These are phyloP conservation scores for Blastobotrys persicus DNA, from an alignment of 1,139 yeast genomes.

Conservation along the genomic window DNA sequence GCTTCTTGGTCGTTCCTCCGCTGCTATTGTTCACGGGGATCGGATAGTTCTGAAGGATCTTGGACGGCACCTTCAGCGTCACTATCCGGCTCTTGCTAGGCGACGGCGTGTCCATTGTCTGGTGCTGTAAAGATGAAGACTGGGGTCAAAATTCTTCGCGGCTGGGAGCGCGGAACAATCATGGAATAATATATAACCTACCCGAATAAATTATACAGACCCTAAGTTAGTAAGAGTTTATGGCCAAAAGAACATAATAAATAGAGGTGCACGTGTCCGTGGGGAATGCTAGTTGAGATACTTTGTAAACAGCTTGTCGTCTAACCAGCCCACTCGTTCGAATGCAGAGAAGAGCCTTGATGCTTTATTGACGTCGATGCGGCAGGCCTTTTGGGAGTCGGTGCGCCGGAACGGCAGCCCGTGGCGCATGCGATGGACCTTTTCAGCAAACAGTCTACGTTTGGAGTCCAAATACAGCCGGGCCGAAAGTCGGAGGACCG, in stretches of 20 bases:
- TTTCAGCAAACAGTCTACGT: slow-evolving; percentile 83
- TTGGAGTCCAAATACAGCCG: slow-evolving; percentile 88
- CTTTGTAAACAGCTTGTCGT: slow-evolving; percentile 67
- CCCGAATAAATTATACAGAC: not conserved
- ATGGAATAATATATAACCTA: not conserved
- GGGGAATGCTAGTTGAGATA: slow-evolving; percentile 38
- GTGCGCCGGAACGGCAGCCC: slow-evolving; percentile 92
- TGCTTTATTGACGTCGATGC: slow-evolving; percentile 96
- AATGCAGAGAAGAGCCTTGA: slow-evolving; percentile 88
- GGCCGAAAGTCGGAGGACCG: slow-evolving; percentile 83
- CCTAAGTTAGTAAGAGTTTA: slow-evolving; percentile 2
- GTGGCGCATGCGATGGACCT: slow-evolving; percentile 69
- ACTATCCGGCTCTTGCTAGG: slow-evolving; percentile 27
- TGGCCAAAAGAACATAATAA: slow-evolving; percentile 1
- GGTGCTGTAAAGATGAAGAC: too few relatives aligned
- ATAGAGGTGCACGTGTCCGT: not conserved
- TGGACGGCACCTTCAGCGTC: slow-evolving; percentile 32
- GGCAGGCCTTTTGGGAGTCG: slow-evolving; percentile 95
- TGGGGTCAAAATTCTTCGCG: too few relatives aligned
- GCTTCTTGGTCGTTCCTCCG: slow-evolving; percentile 8
- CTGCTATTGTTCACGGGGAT: slow-evolving; percentile 7
- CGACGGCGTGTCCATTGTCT: not conserved
- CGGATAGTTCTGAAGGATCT: slow-evolving; percentile 25
- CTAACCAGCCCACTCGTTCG: slow-evolving; percentile 94
- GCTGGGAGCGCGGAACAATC: slow-evolving; percentile 7